A percentile compares a stretch with the other conserved stretches of the same genome.
These are phyloP conservation scores for Fistulifera solaris DNA, from an alignment of 108 stramenopile species.

Conservation along the genomic window DNA sequence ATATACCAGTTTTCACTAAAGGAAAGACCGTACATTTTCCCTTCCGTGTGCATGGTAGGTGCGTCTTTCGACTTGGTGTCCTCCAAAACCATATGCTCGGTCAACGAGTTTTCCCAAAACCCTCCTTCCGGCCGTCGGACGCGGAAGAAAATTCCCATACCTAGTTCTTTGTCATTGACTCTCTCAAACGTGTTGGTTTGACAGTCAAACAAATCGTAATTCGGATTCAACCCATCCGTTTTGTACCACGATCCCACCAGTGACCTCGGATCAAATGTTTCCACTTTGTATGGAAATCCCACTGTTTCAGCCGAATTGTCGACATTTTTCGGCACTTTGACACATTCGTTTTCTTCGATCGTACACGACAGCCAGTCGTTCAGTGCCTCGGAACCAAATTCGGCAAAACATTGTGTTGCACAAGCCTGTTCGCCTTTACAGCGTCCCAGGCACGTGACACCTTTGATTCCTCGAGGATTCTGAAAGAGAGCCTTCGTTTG, in stretches of 20 bases:
- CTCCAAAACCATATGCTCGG: slow-evolving; percentile 77
- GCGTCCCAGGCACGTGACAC: slow-evolving; percentile 74
- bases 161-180: slow-evolving; percentile 30
- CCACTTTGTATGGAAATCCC: slow-evolving; percentile 36
- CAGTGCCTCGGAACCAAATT: slow-evolving; percentile 59
- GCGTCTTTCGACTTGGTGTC: background rate
- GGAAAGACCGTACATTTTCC: slow-evolving; percentile 89
- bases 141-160: slow-evolving; percentile 85
- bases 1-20: slow-evolving; percentile 94
- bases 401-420: slow-evolving; percentile 81
- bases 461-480: slow-evolving; percentile 84
- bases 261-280: slow-evolving; percentile 62
- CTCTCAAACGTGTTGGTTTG: slow-evolving; percentile 81
- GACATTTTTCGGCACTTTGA: slow-evolving; percentile 71
- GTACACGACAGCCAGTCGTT: slow-evolving; percentile 78
- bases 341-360: slow-evolving; percentile 84
- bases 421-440: slow-evolving; percentile 89
- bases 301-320: slow-evolving; percentile 68
- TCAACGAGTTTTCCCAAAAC: slow-evolving; percentile 84
- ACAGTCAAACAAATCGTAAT: slow-evolving; percentile 93
- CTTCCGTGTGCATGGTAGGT: slow-evolving; percentile 74
- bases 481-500: slow-evolving; percentile 66
- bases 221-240: slow-evolving; percentile 85
- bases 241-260: slow-evolving; percentile 92
- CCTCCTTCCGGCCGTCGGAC: slow-evolving; percentile 74